A percentile compares a stretch with the other conserved stretches of the same genome.
Evolutionary conservation across 345 rosid species (phyloP).

Genomic region (Lumnitzera littorea): DNA sequence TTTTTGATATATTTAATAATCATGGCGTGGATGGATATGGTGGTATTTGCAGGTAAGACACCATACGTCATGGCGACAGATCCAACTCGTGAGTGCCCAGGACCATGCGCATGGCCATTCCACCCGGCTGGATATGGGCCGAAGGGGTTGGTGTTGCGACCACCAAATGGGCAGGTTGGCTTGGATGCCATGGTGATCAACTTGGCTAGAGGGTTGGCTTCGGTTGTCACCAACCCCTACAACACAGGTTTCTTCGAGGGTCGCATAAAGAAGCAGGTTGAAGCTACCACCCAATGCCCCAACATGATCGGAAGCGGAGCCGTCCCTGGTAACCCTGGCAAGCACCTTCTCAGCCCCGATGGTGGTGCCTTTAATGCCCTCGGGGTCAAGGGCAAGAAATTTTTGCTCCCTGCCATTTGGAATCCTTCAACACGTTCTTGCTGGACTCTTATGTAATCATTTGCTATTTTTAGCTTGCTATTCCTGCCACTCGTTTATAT

Average conservation of each 20-base stretch:
- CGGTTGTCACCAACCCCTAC: conserved; percentile 34
- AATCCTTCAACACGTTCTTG: conserved; percentile 40
- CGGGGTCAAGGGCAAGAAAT: conserved; percentile 41
- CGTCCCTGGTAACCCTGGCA: conserved; percentile 35
- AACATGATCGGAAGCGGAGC: conserved; percentile 54
- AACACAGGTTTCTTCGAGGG: conserved; percentile 23
- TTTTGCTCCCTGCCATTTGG: conserved; percentile 70
- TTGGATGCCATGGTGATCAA: conserved; percentile 56
- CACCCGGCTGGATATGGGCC: conserved; percentile 31
- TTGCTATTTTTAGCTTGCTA: background rate
- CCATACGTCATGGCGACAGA: conserved; percentile 55
- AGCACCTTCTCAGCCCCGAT: conserved; percentile 29
- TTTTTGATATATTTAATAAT: too few species aligned
- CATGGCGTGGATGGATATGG: too few species aligned
- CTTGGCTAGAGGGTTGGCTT: conserved; percentile 53
- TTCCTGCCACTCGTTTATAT: background rate
- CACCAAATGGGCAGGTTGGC: conserved; percentile 51
- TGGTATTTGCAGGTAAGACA: background rate
- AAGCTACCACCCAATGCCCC: conserved; percentile 37
- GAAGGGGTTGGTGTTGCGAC: conserved; percentile 30
- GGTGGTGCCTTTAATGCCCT: conserved; percentile 47
- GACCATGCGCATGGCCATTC: conserved; percentile 71
- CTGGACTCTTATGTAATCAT: conserved; percentile 27
- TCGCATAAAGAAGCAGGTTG: background rate
- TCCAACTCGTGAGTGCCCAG: conserved; percentile 59